phyloP scores from a whole-genome alignment of 1,139 yeast genomes.

The Insectozyma bohioensis region DNA sequence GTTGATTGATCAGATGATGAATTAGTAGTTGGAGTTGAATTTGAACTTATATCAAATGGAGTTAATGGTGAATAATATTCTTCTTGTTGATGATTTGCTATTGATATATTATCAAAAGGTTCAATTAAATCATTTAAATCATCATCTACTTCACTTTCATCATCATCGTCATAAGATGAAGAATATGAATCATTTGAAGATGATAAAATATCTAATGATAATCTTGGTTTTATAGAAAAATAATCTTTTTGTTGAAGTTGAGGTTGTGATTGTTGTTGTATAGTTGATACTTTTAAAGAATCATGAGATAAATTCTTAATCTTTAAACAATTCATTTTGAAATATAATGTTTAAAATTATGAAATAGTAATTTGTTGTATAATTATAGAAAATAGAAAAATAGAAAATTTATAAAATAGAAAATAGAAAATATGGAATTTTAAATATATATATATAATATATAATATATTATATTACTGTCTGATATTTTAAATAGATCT shows the following conservation, averaged over 20 bases:
- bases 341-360: background rate
- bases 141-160: constrained; percentile 3
- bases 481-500: too few species aligned
- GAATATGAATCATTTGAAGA: background rate
- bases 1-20: background rate
- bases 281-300: constrained; percentile 1
- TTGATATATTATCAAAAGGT: constrained; percentile 7
- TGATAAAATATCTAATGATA: constrained; percentile 10
- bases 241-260: constrained; percentile 10
- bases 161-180: constrained; percentile 5
- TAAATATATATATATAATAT: too few species aligned
- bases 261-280: constrained; percentile 1
- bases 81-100: constrained; percentile 4
- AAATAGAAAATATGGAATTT: too few species aligned
- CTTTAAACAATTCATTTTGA: constrained; percentile 2
- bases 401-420: too few species aligned
- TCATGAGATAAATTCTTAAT: constrained; percentile 5
- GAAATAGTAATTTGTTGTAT: background rate
- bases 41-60: constrained; percentile 11
- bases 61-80: constrained; percentile 14
- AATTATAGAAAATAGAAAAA: background rate
- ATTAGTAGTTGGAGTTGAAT: background rate
- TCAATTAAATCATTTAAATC: constrained; percentile 4
- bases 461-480: too few species aligned
- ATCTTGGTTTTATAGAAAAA: constrained; percentile 14